phyloP scores from a whole-genome alignment of 2,329 filamentous ascomycete genomes.

The Plenodomus lindquistii region DNA sequence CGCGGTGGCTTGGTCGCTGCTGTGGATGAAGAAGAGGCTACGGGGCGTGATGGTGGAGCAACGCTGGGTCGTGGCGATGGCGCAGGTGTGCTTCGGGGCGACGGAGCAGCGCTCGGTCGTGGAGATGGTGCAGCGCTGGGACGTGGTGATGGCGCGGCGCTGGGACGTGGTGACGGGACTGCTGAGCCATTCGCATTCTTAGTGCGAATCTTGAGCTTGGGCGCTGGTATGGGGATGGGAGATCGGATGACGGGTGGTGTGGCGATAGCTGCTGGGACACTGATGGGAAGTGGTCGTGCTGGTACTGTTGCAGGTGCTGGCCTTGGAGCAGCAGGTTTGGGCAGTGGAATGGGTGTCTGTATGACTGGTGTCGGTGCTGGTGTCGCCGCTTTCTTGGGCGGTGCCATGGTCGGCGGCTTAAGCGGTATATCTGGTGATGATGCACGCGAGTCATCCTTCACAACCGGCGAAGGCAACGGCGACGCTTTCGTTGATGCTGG shows the following conservation, averaged over 20 bases:
- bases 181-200: slow-evolving; percentile 20
- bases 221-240: slow-evolving; percentile 26
- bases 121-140: slow-evolving; percentile 12
- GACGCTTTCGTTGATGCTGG: background rate
- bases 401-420: slow-evolving; percentile 19
- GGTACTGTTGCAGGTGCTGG: slow-evolving; percentile 11
- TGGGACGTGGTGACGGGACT: slow-evolving; percentile 14
- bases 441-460: slow-evolving; percentile 18
- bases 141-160: slow-evolving; percentile 15
- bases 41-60: slow-evolving; percentile 4
- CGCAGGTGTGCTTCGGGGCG: slow-evolving; percentile 6
- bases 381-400: slow-evolving; percentile 1
- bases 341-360: slow-evolving; percentile 9
- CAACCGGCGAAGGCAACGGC: background rate
- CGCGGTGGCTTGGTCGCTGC: slow-evolving; percentile 12
- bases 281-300: slow-evolving; percentile 16
- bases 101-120: slow-evolving; percentile 12
- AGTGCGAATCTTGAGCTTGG: slow-evolving; percentile 35
- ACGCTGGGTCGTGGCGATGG: slow-evolving; percentile 17
- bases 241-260: slow-evolving; percentile 29
- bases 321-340: slow-evolving; percentile 8
- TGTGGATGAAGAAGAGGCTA: slow-evolving; percentile 4
- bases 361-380: slow-evolving; percentile 7
- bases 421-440: slow-evolving; percentile 23
- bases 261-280: slow-evolving; percentile 17